Conservation (phyloP, 345 rosid genomes). For the Erodium maritimum region DNA sequence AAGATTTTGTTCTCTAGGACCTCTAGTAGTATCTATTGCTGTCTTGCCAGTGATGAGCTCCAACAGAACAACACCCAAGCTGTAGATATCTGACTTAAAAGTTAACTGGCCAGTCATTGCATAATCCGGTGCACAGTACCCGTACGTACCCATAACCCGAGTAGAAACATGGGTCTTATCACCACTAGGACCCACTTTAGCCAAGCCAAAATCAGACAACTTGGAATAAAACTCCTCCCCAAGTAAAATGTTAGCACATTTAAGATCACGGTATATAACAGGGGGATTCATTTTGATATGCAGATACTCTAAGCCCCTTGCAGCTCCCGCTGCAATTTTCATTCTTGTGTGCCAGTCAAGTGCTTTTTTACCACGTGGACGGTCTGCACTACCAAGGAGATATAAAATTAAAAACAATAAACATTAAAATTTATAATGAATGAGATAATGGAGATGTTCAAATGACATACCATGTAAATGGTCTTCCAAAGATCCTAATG, state of each 20-base stretch:
- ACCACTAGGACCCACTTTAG: constrained; percentile 37
- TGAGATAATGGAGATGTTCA: background rate
- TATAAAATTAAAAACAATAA: too few relatives aligned
- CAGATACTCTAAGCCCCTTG: constrained; percentile 32
- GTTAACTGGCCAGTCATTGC: constrained; percentile 43
- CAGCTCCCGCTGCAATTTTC: constrained; percentile 41
- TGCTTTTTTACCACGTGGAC: constrained; percentile 12
- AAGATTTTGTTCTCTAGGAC: constrained; percentile 24
- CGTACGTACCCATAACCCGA: constrained; percentile 43
- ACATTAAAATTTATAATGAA: background rate
- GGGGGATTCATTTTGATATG: constrained; percentile 28
- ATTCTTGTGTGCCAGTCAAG: constrained; percentile 36
- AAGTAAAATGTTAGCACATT: constrained; percentile 33
- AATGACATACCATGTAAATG: constrained; percentile 27
- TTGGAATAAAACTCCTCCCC: constrained; percentile 26
- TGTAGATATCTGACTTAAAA: constrained; percentile 33
- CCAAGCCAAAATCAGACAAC: constrained; percentile 38
- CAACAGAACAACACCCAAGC: constrained; percentile 35
- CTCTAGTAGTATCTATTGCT: constrained; percentile 29
- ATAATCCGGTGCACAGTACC: constrained; percentile 40
- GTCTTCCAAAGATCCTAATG: constrained; percentile 32
- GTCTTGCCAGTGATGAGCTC: constrained; percentile 39
- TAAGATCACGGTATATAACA: constrained; percentile 34
- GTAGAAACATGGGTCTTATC: constrained; percentile 41
- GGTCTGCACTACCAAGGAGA: too few relatives aligned